Conservation (phyloP, 371 early-diverging fungal genomes). For the Apophysomyces trapeziformis region DNA sequence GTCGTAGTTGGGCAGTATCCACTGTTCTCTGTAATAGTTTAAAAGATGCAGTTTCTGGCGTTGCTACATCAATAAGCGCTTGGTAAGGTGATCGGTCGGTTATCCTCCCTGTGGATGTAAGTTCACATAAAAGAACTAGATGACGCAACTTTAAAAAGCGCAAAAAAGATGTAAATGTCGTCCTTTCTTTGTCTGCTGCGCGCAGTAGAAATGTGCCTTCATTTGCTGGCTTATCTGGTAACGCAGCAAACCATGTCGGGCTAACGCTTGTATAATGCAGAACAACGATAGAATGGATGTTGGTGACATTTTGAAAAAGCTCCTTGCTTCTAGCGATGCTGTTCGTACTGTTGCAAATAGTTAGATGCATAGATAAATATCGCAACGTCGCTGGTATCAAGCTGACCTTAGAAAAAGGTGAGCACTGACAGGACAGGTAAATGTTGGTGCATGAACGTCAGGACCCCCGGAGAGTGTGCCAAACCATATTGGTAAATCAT, state of each 20-base stretch:
- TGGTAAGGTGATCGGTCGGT: not conserved
- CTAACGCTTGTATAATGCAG: not conserved
- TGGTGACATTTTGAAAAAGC: not conserved
- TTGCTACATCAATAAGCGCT: conserved; percentile 1
- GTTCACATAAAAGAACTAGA: not conserved
- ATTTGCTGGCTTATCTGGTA: not conserved
- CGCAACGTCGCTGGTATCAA: not conserved
- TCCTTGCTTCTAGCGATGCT: not conserved
- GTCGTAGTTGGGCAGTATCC: not conserved
- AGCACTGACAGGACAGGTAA: conserved; percentile 4
- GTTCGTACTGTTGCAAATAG: not conserved
- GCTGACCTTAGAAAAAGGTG: conserved; percentile 2
- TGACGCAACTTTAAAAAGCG: not conserved
- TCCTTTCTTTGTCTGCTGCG: not conserved
- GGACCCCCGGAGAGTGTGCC: not conserved
- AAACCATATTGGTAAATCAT: conserved; percentile 2
- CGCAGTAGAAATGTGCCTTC: conserved; percentile 1
- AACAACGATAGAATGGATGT: not conserved
- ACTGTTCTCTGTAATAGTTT: not conserved
- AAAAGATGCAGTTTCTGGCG: not conserved
- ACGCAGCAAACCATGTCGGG: conserved; percentile 4
- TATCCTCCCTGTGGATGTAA: not conserved
- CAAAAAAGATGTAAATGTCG: not conserved
- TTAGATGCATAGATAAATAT: not conserved
- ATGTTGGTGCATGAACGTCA: not conserved